A percentile compares a stretch with the other conserved stretches of the same genome.
These are phyloP conservation scores for Saccharomycopsis guyanensis DNA, from an alignment of 805 yeast species.

Conservation along the genomic window DNA sequence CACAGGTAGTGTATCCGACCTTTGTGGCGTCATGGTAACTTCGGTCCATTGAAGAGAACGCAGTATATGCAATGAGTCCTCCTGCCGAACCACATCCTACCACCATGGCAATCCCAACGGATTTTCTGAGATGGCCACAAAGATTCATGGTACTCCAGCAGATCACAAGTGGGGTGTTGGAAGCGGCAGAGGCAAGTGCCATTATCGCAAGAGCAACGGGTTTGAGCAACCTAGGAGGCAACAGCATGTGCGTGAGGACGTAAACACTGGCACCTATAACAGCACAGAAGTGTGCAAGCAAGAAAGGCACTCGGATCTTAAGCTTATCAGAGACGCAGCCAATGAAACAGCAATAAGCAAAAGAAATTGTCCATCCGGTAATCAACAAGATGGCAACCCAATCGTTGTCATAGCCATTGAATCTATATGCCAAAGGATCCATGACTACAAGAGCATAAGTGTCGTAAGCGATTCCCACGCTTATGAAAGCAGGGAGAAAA, in stretches of 20 bases:
- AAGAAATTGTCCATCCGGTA: slow-evolving; percentile 30
- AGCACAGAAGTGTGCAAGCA: slow-evolving; percentile 28
- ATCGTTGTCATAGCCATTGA: neutral
- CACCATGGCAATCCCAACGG: slow-evolving; percentile 50
- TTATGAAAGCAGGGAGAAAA: slow-evolving; percentile 49
- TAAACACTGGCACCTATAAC: slow-evolving; percentile 48
- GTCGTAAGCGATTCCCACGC: slow-evolving; percentile 59
- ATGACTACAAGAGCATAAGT: slow-evolving; percentile 69
- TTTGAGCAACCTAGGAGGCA: slow-evolving; percentile 28
- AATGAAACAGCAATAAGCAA: slow-evolving; percentile 24
- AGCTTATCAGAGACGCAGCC: slow-evolving; percentile 51
- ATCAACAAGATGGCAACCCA: slow-evolving; percentile 3
- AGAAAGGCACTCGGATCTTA: slow-evolving; percentile 42
- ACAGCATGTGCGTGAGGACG: slow-evolving; percentile 29
- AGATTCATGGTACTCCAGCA: slow-evolving; percentile 42
- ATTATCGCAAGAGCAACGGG: slow-evolving; percentile 57
- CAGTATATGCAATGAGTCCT: slow-evolving; percentile 13
- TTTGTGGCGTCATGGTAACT: neutral
- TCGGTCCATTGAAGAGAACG: slow-evolving; percentile 9
- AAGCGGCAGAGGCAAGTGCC: slow-evolving; percentile 45
- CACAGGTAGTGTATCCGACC: neutral
- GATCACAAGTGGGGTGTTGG: slow-evolving; percentile 57
- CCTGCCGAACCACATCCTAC: slow-evolving; percentile 48
- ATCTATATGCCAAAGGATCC: slow-evolving; percentile 53
- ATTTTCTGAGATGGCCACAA: slow-evolving; percentile 49